Percentiles rank a stretch among this genome's conserved stretches.
Conservation (phyloP, 352 stramenopile species). For the Phytophthora tubulina region DNA sequence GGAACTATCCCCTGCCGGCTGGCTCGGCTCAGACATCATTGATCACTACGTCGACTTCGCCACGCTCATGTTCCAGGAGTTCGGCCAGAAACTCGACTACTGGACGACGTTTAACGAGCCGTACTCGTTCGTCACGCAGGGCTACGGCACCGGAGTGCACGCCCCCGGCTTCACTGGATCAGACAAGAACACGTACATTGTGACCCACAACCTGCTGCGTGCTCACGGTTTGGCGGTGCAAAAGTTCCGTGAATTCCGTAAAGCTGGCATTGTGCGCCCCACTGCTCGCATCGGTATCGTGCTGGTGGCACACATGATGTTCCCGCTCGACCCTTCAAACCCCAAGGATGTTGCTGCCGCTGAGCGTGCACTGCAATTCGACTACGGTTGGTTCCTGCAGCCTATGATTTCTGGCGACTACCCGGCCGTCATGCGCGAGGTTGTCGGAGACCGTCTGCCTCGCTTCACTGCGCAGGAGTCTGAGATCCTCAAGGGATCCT, state of each 20-base stretch:
- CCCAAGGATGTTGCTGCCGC: slow-evolving; percentile 66
- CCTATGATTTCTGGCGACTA: slow-evolving; percentile 94
- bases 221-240: slow-evolving; percentile 87
- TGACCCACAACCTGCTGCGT: slow-evolving; percentile 91
- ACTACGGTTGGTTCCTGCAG: slow-evolving; percentile 92
- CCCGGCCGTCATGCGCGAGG: slow-evolving; percentile 88
- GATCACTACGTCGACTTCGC: slow-evolving; percentile 87
- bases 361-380: slow-evolving; percentile 88
- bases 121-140: slow-evolving; percentile 68
- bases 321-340: slow-evolving; percentile 81
- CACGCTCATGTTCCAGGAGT: slow-evolving; percentile 89
- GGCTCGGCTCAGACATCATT: slow-evolving; percentile 57
- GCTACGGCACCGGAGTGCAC: slow-evolving; percentile 69
- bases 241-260: slow-evolving; percentile 74
- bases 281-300: slow-evolving; percentile 92
- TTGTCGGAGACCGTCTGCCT: slow-evolving; percentile 84
- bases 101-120: slow-evolving; percentile 97
- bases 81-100: slow-evolving; percentile 91
- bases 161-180: slow-evolving; percentile 52
- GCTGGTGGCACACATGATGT: slow-evolving; percentile 83
- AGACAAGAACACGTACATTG: slow-evolving; percentile 53
- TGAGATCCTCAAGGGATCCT: slow-evolving; percentile 75
- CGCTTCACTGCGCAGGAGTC: slow-evolving; percentile 84
- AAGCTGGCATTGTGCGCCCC: slow-evolving; percentile 38
- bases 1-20: slow-evolving; percentile 71